Evolutionary conservation across 257 asterid genomes (phyloP).

Genomic region (Forsythia suspensa): DNA sequence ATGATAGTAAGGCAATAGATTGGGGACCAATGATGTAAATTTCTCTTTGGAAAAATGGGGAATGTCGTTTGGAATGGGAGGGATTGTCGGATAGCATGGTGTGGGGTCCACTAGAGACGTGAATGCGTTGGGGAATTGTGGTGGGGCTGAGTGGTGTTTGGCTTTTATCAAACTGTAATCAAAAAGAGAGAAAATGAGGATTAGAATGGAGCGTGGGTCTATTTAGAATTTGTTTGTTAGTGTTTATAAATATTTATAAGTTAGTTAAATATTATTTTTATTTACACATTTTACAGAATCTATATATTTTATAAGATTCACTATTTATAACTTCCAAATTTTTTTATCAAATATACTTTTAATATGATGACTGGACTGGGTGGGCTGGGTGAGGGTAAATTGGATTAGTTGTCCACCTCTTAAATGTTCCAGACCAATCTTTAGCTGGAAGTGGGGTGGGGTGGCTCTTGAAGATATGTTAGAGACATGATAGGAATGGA

Average conservation of each 20-base stretch:
- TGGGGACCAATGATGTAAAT: not conserved
- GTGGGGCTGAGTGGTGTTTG: not conserved
- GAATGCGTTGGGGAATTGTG: not conserved
- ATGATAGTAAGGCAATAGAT: not conserved
- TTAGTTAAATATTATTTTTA: too few species aligned
- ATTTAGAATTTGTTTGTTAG: too few species aligned
- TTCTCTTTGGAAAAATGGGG: slow-evolving; percentile 8
- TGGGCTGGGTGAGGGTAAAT: too few species aligned
- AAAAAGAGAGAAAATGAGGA: not conserved
- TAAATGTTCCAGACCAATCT: not conserved
- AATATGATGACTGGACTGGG: too few species aligned
- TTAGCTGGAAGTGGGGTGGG: not conserved
- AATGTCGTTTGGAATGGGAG: slow-evolving; percentile 1
- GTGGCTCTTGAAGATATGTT: not conserved
- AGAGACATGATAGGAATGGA: not conserved
- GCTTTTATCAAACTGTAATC: not conserved
- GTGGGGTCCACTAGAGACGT: slow-evolving; percentile 35
- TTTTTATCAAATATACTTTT: too few species aligned
- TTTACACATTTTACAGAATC: too few species aligned
- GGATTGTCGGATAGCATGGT: not conserved
- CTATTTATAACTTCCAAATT: too few species aligned
- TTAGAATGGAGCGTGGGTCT: not conserved
- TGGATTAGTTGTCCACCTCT: too few species aligned
- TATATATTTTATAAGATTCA: too few species aligned
- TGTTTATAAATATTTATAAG: too few species aligned